Percentiles rank a stretch among this genome's conserved stretches.
These are phyloP conservation scores for Akanthomyces dipterigenus DNA, from an alignment of 2,329 filamentous ascomycete species.

Conservation along the genomic window DNA sequence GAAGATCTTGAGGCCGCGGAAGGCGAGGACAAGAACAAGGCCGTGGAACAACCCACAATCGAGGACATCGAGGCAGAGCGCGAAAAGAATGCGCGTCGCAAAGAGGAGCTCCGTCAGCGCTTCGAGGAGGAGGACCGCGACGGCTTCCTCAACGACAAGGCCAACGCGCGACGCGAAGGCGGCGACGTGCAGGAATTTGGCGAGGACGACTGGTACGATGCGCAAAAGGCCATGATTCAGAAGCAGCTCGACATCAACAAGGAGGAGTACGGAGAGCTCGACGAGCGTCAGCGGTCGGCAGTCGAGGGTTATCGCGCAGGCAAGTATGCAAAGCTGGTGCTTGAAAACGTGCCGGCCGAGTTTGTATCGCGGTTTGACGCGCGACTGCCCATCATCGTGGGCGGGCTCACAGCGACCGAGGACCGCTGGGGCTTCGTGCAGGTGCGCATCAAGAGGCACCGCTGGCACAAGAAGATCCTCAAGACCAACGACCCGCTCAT, in stretches of 20 bases:
- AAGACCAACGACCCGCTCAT: constrained; percentile 98
- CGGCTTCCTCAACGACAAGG: constrained; percentile 86
- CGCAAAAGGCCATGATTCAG: constrained; percentile 88
- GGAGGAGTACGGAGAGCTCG: constrained; percentile 80
- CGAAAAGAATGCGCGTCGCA: constrained; percentile 80
- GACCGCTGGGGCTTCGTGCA: constrained; percentile 95
- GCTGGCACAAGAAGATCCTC: constrained; percentile 98
- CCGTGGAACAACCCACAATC: constrained; percentile 35
- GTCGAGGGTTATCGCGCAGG: constrained; percentile 90
- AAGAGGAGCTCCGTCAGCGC: constrained; percentile 87
- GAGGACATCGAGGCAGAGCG: constrained; percentile 77
- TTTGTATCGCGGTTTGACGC: constrained; percentile 80
- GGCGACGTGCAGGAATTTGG: constrained; percentile 74
- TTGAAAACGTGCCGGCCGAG: constrained; percentile 84
- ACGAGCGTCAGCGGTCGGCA: constrained; percentile 72
- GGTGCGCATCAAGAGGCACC: constrained; percentile 90
- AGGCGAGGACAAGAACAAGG: constrained; percentile 40
- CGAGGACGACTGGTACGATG: constrained; percentile 98
- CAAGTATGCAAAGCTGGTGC: constrained; percentile 84
- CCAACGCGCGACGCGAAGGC: constrained; percentile 63
- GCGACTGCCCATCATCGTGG: constrained; percentile 76
- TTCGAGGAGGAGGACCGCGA: constrained; percentile 99
- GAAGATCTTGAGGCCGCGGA: constrained; percentile 59
- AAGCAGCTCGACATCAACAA: constrained; percentile 97
- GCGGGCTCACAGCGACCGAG: constrained; percentile 87